These are phyloP conservation scores for Trichophyton verrucosum DNA, from an alignment of 2,329 filamentous ascomycete genomes.

Conservation along the genomic window DNA sequence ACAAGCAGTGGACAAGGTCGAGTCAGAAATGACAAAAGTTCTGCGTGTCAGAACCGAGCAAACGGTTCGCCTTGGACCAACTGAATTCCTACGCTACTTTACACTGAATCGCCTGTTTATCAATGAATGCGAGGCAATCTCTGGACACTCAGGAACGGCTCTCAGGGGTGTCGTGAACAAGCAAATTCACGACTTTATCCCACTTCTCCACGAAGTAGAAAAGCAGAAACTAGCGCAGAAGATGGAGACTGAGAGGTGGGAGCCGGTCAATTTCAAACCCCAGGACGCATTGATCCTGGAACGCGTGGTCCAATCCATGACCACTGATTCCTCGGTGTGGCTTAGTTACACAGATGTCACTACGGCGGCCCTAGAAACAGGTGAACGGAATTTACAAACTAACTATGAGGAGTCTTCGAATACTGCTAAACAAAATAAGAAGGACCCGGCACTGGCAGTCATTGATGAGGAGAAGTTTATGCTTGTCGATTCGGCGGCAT, in stretches of 20 bases:
- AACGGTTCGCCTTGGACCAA: slow-evolving; percentile 52
- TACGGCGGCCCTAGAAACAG: slow-evolving; percentile 3
- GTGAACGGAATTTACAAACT: too few species aligned
- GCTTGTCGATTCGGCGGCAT: slow-evolving; percentile 34
- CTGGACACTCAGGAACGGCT: slow-evolving; percentile 60
- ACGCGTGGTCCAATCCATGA: slow-evolving; percentile 57
- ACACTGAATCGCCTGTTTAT: slow-evolving; percentile 71
- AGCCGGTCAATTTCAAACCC: slow-evolving; percentile 60
- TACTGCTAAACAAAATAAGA: slow-evolving; percentile 22
- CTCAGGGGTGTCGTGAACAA: slow-evolving; percentile 69
- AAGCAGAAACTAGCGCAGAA: slow-evolving; percentile 61
- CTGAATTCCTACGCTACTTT: slow-evolving; percentile 68
- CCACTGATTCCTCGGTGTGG: slow-evolving; percentile 57
- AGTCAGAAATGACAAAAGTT: slow-evolving; percentile 56
- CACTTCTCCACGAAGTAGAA: slow-evolving; percentile 56
- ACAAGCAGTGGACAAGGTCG: slow-evolving; percentile 67
- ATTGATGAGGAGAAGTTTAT: slow-evolving; percentile 39
- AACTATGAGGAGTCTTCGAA: too few species aligned
- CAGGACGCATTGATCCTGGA: slow-evolving; percentile 48
- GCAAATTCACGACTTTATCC: slow-evolving; percentile 71
- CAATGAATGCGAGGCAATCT: slow-evolving; percentile 76
- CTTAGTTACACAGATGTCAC: slow-evolving; percentile 33
- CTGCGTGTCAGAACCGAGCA: slow-evolving; percentile 67
- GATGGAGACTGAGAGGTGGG: slow-evolving; percentile 74
- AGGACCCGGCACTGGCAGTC: slow-evolving; percentile 27